Conservation (phyloP, 2,329 filamentous ascomycete species). For the Pseudocercospora musae region DNA sequence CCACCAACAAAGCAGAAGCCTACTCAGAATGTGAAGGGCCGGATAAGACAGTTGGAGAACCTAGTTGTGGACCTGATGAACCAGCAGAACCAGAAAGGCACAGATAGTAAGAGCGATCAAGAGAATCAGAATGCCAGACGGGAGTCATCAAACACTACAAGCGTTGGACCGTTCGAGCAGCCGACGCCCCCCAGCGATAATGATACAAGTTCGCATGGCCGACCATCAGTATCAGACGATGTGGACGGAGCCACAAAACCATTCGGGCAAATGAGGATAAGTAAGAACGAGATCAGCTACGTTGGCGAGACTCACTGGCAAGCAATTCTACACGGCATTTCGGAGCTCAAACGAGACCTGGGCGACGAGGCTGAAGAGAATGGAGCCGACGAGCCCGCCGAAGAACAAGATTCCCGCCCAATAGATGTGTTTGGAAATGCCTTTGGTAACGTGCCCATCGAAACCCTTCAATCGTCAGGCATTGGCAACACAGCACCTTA, state of each 20-base stretch:
- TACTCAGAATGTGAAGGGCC: conserved; percentile 35
- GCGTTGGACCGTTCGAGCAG: conserved; percentile 14
- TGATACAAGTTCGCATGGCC: conserved; percentile 15
- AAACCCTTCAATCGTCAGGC: background rate
- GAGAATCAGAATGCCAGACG: background rate
- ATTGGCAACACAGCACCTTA: background rate
- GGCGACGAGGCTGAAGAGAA: conserved; percentile 28
- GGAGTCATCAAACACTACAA: background rate
- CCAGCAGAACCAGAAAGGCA: conserved; percentile 20
- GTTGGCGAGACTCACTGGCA: conserved; percentile 83
- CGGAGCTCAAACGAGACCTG: conserved; percentile 34
- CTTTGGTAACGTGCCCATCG: conserved; percentile 14
- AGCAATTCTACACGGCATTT: conserved; percentile 65
- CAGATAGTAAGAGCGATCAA: background rate
- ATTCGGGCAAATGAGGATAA: conserved; percentile 78
- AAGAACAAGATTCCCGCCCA: background rate
- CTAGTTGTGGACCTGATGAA: conserved; percentile 39
- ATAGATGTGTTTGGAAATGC: conserved; percentile 8
- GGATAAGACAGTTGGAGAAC: conserved; percentile 35
- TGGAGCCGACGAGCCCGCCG: background rate
- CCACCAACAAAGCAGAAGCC: conserved; percentile 33
- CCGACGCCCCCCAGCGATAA: conserved; percentile 33
- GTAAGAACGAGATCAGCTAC: conserved; percentile 71
- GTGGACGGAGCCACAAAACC: conserved; percentile 58
- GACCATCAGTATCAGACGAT: conserved; percentile 41